Conservation (phyloP, 2,329 filamentous ascomycete species). For the Beauveria bassiana region DNA sequence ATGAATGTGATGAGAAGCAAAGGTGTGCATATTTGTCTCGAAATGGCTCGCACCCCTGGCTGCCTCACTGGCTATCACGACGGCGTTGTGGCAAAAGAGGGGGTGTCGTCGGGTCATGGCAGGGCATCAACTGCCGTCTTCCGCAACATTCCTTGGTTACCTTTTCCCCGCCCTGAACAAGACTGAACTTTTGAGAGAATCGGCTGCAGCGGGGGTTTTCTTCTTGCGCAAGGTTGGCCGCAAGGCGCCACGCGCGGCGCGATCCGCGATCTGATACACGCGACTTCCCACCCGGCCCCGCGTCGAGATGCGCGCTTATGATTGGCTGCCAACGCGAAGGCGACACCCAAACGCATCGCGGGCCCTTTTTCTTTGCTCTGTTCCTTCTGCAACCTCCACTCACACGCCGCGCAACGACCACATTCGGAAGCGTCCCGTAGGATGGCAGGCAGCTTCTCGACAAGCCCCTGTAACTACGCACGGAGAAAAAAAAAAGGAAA, state of each 20-base stretch:
- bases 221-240: background rate
- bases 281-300: background rate
- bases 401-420: background rate
- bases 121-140: background rate
- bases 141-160: background rate
- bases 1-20: background rate
- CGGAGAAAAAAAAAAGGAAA: background rate
- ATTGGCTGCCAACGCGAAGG: conserved; percentile 1
- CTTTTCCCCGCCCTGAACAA: background rate
- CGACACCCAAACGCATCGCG: background rate
- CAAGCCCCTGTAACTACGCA: no score
- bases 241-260: background rate
- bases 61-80: background rate
- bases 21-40: background rate
- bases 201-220: background rate
- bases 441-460: background rate
- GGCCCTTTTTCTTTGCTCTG: no score
- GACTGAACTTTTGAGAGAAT: background rate
- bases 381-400: background rate
- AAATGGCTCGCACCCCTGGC: background rate
- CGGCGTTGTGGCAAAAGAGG: background rate
- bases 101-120: background rate
- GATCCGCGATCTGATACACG: conserved; percentile 2
- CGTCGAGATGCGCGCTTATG: conserved; percentile 2
- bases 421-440: background rate